These are phyloP conservation scores for Trypanosoma congolense DNA, from an alignment of 208 protist genomes.

Conservation along the genomic window DNA sequence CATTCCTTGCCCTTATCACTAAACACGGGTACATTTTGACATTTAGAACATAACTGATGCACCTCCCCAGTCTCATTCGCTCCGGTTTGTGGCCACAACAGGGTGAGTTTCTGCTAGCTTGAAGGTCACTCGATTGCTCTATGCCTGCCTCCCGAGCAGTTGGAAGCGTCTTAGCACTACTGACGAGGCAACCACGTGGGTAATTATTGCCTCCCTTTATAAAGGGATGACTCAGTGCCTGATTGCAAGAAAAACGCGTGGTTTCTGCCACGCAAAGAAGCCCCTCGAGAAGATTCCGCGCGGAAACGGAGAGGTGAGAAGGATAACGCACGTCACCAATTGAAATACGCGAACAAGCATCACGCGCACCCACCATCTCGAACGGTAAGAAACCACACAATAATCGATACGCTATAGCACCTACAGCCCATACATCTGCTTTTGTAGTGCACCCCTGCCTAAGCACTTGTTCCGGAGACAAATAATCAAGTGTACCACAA, in stretches of 20 bases:
- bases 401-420: slow-evolving; percentile 56
- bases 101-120: no score
- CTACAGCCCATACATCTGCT: slow-evolving; percentile 72
- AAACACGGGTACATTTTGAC: no score
- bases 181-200: neutral
- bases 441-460: slow-evolving; percentile 30
- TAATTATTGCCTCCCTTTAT: slow-evolving; percentile 9
- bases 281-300: slow-evolving; percentile 40
- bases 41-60: no score
- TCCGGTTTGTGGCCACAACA: neutral
- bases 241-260: slow-evolving; percentile 35
- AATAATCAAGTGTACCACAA: slow-evolving; percentile 96
- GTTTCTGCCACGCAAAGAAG: slow-evolving; percentile 48
- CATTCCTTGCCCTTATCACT: no score
- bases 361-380: slow-evolving; percentile 24
- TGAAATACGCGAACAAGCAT: slow-evolving; percentile 37
- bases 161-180: neutral
- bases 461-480: slow-evolving; percentile 93
- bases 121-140: neutral
- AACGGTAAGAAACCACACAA: slow-evolving; percentile 54
- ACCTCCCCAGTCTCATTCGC: neutral
- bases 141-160: neutral
- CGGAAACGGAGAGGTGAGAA: slow-evolving; percentile 26
- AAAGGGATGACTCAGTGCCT: slow-evolving; percentile 64
- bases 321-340: slow-evolving; percentile 33